phyloP scores from a whole-genome alignment of 352 stramenopile species.

The Globisporangium cylindrosporum region DNA sequence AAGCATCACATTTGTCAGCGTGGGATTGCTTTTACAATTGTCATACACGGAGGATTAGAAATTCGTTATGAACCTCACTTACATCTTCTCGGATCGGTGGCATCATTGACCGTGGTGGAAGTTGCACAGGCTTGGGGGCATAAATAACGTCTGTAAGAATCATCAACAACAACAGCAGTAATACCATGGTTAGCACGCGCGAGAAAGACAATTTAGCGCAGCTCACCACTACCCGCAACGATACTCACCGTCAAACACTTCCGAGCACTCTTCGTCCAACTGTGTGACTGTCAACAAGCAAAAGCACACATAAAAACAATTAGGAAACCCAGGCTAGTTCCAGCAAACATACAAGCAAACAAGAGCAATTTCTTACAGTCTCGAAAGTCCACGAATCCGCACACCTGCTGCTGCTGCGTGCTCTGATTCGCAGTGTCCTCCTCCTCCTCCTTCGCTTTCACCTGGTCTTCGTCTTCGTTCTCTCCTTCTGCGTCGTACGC shows the following conservation, averaged over 20 bases:
- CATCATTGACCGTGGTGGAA: not conserved
- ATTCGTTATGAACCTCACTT: not conserved
- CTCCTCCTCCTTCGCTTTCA: not conserved
- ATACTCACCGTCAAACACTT: constrained; percentile 19
- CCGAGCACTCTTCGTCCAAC: constrained; percentile 15
- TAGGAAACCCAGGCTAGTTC: not conserved
- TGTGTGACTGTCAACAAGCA: constrained; percentile 10
- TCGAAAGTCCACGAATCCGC: constrained; percentile 21
- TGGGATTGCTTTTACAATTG: not conserved
- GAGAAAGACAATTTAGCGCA: not conserved
- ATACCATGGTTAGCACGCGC: not conserved
- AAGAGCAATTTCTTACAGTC: constrained; percentile 11
- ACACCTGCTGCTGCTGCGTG: constrained; percentile 8
- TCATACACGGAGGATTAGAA: not conserved
- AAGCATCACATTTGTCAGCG: not conserved
- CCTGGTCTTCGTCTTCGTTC: not conserved
- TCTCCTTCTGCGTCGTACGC: constrained; percentile 7
- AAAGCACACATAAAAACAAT: not conserved
- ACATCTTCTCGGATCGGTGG: constrained; percentile 12
- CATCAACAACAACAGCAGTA: not conserved
- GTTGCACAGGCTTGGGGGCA: not conserved
- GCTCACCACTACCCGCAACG: not conserved
- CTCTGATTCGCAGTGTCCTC: not conserved
- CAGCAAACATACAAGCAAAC: not conserved
- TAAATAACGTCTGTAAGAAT: constrained; percentile 11